Evolutionary conservation across 2,329 filamentous ascomycete species (phyloP).

Genomic region (Hypoxylon sp.): DNA sequence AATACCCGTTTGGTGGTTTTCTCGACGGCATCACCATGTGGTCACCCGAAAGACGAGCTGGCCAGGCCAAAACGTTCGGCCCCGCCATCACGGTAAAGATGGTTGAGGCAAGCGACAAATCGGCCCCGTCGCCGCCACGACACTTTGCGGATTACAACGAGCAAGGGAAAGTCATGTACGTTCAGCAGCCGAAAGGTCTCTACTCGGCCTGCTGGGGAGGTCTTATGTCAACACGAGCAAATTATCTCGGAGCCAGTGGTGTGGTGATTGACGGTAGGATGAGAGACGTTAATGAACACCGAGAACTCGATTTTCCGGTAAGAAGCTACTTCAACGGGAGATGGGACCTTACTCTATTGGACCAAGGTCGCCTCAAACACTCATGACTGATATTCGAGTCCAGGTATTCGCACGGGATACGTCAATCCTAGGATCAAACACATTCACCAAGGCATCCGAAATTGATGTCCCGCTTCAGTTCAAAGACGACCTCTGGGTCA

Average conservation of each 20-base stretch:
- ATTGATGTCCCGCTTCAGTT: constrained; percentile 43
- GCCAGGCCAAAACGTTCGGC: constrained; percentile 28
- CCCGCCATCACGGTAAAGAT: constrained; percentile 45
- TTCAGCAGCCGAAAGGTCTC: constrained; percentile 42
- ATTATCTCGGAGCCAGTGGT: constrained; percentile 39
- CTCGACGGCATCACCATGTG: constrained; percentile 19
- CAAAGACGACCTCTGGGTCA: constrained; percentile 41
- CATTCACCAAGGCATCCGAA: constrained; percentile 42
- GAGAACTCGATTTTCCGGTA: constrained; percentile 32
- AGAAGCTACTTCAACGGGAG: neutral
- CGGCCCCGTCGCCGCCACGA: constrained; percentile 38
- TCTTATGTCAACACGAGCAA: constrained; percentile 44
- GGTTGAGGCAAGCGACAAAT: constrained; percentile 39
- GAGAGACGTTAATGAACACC: constrained; percentile 44
- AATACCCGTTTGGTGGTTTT: constrained; percentile 10
- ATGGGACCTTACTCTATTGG: neutral
- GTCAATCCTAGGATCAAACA: constrained; percentile 44
- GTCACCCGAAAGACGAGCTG: constrained; percentile 9
- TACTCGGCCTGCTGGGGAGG: constrained; percentile 44
- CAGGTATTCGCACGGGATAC: constrained; percentile 43
- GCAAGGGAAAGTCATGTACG: constrained; percentile 39
- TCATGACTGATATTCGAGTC: neutral
- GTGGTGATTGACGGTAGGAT: constrained; percentile 43
- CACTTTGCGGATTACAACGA: constrained; percentile 45
- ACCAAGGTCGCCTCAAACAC: neutral